Base-by-base conservation (phyloP, 805 yeast species). In the Teunomyces aglyptinius region DNA sequence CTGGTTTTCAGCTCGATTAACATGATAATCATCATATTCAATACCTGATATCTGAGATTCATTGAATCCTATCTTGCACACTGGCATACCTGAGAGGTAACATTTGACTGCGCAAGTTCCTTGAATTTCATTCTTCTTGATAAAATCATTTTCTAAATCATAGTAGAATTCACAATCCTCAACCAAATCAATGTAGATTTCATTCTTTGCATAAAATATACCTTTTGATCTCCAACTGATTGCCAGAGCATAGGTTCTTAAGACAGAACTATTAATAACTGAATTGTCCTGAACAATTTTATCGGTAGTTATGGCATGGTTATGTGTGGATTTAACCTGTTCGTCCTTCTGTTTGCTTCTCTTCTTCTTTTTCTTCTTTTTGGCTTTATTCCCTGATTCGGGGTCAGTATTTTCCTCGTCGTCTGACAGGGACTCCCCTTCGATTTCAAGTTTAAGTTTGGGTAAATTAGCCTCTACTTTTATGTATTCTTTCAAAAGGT, bases 401-500 rank as follows among this genome's bases (percentile, higher is more conserved):
- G 36, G 28, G 13, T 16, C 43, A 4, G 5, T 18, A 6, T 29
- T 6, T 10, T 26, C 38, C 11, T 22, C 43, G 12, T 49, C 51
- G 12, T 47, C 51, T 8, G 48, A 52, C n/a, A 54, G 49, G 3
- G 47, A 27, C 5, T 49, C 50, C 5, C 50, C 22, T 10, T 45
- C 55, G 16, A 39, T 40, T n/a, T 48, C 55, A 4, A 43, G 38
- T 28, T 45, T 32, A 5, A 50, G 10, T 36, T 49, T 53, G 3
- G 69, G 64, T 27, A 53, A 38, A 50, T 65, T 65, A 20, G 65
- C 62, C 41, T 80, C 79, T 42, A 83, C 73, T 48, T 86, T 83
- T 52, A 86, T 83, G 59, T 86, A 90, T 60, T 89, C 96, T 56
- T 81, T 82, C 45, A 90, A 72, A 10, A 90, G 78, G 51, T 84